Base-by-base conservation (phyloP, 106 monocot genomes). In the Agapanthus africanus region DNA sequence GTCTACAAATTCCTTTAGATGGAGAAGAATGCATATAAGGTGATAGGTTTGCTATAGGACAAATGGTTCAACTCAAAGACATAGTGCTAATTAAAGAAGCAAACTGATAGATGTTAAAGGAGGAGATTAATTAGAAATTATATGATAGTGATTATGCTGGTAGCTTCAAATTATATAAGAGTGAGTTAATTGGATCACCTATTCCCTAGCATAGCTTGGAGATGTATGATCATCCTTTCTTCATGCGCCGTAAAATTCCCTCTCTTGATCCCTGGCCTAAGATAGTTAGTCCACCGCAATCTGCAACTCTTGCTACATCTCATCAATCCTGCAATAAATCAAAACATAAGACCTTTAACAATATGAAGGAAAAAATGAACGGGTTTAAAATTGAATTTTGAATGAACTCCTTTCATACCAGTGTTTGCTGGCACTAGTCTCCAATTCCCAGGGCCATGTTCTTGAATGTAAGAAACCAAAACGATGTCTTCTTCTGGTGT, bases 291-390 rank as follows among this genome's bases (percentile, higher is more conserved):
- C 81, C 81, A 81, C 51, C 76, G 66, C 59, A 81, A 40, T 54
- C 81, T 67, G 59, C 76, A 80, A 51, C 80, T 80, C 67, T 80
- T 80, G 71, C 76, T 80, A 66, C 80, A 80, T 52, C 80, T 80
- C 71, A 72, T 60, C 52, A 80, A 37, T 37, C 80, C 80, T 80
- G 60, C 57, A 44, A 51, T 59, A 23, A 23, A 7, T 8, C 35
- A 66, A 10, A 40, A 40, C 37, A n/a, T n/a, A n/a, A n/a, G n/a
- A n/a, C n/a, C n/a, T n/a, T n/a, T n/a, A n/a, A n/a, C n/a, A n/a
- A n/a, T n/a, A n/a, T n/a, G n/a, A n/a, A n/a, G n/a, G n/a, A n/a
- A n/a, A n/a, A n/a, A n/a, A n/a, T n/a, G n/a, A n/a, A n/a, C n/a
- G n/a, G n/a, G n/a, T n/a, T n/a, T 19, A 2, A 41, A 40, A 8